Base-by-base conservation (phyloP, 2,329 filamentous ascomycete genomes). In the Cordyceps javanica region DNA sequence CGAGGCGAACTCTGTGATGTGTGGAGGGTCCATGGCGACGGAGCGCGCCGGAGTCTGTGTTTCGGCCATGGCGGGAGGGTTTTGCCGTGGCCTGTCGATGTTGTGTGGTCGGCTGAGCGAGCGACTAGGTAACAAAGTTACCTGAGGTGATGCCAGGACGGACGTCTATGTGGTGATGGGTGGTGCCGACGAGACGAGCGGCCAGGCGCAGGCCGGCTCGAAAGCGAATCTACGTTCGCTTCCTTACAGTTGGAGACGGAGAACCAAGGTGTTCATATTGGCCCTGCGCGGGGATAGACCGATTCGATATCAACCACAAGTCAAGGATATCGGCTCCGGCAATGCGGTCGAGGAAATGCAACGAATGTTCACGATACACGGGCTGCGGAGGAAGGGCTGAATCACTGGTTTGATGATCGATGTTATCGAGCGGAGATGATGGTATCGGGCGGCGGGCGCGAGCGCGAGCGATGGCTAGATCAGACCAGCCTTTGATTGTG, bases 1-100 rank as follows among this genome's bases (percentile, higher is more conserved):
- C 45, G 84, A 87, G 60, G 82, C 84, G 71, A 87, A 87, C 69
- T 87, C 84, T 60, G 83, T 85, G 61, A 84, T 77, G 62, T 86
- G 83, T 64, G 79, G 76, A 65, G 81, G 82, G 62, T 86, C 83
- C 82, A 86, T 85, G 66, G 70, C 70, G 68, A 65, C 62, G 61
- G 66, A 64, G 46, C 64, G 65, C 52, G 64, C 39, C 13, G 54
- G 62, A 54, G 49, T 49, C 11, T 64, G 64, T 53, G 64, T 62
- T 61, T 71, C 67, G 59, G 71, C 65, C 72, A 74, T 73, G 63
- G 46, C 65, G 62, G 58, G 45, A 16, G 55, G 50, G 30, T 50
- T 19, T 23, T 41, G 45, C 30, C 23, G 45, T 28, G 25, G 41
- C 14, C 14, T 56, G 60, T 44, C 49, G 50, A 46, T 2, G 11